Percentiles rank a stretch among this genome's conserved stretches.
These are phyloP conservation scores for Buxus sempervirens DNA, from an alignment of 164 flowering plant species.

Conservation along the genomic window DNA sequence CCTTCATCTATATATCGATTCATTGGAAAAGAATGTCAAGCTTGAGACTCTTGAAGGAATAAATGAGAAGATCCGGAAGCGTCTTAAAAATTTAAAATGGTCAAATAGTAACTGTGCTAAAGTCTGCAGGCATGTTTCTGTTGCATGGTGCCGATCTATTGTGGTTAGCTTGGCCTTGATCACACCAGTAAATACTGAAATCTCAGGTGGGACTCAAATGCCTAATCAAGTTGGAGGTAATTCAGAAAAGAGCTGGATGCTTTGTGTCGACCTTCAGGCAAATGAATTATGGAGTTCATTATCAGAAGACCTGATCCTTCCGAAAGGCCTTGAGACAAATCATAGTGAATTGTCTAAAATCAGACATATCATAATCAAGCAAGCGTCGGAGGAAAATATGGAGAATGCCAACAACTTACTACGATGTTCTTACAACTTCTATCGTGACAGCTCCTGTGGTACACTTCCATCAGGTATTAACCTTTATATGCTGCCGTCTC, in stretches of 20 bases:
- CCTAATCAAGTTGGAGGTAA: conserved; percentile 26
- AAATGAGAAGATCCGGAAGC: conserved; percentile 86
- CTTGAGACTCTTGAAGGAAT: conserved; percentile 81
- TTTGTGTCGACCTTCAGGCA: conserved; percentile 67
- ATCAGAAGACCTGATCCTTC: conserved; percentile 51
- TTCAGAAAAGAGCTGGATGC: conserved; percentile 43
- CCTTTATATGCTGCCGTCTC: conserved; percentile 56
- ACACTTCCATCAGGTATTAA: conserved; percentile 62
- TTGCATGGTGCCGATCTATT: conserved; percentile 86
- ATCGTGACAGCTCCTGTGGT: conserved; percentile 70
- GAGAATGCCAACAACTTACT: conserved; percentile 64
- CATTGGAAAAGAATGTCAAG: conserved; percentile 59
- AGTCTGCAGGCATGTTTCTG: conserved; percentile 86
- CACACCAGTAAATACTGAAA: conserved; percentile 51
- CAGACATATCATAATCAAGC: conserved; percentile 49
- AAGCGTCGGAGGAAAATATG: conserved; percentile 56
- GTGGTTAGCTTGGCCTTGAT: conserved; percentile 66
- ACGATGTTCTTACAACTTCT: conserved; percentile 67
- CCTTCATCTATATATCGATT: conserved; percentile 64
- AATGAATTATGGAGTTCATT: conserved; percentile 69
- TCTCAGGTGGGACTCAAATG: conserved; percentile 29
- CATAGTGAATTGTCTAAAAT: conserved; percentile 65
- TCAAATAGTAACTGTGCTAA: conserved; percentile 72
- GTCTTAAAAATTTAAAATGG: conserved; percentile 86
- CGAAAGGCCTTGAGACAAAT: conserved; percentile 52